A percentile compares a stretch with the other conserved stretches of the same genome.
Evolutionary conservation across 495 filamentous ascomycete genomes (phyloP).

Genomic region (Patellaria atrata): DNA sequence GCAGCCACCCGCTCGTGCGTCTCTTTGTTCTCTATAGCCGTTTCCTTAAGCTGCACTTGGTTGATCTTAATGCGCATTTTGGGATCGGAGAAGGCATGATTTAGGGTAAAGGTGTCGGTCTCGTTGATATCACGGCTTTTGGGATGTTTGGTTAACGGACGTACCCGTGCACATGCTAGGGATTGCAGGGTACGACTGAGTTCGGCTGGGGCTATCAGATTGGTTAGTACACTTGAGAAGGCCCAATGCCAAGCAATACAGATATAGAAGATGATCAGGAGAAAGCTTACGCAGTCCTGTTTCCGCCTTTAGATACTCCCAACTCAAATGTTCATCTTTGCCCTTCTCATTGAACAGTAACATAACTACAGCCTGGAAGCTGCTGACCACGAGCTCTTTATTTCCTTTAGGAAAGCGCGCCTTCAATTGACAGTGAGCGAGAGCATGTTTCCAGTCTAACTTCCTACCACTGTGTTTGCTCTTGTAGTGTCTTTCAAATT

Average conservation of each 20-base stretch:
- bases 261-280: slow-evolving; percentile 9
- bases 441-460: slow-evolving; percentile 80
- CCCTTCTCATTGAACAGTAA: slow-evolving; percentile 75
- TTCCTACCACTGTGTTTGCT: slow-evolving; percentile 74
- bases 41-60: slow-evolving; percentile 93
- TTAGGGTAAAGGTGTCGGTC: slow-evolving; percentile 71
- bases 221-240: slow-evolving; percentile 17
- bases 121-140: slow-evolving; percentile 64
- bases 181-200: slow-evolving; percentile 85
- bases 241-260: background rate
- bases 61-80: slow-evolving; percentile 97
- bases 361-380: slow-evolving; percentile 82
- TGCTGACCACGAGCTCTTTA: slow-evolving; percentile 77
- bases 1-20: slow-evolving; percentile 80
- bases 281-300: slow-evolving; percentile 49
- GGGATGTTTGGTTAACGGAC: slow-evolving; percentile 75
- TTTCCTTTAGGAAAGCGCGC: slow-evolving; percentile 61
- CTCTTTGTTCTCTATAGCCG: slow-evolving; percentile 76
- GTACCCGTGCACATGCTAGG: slow-evolving; percentile 75
- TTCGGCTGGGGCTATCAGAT: slow-evolving; percentile 49
- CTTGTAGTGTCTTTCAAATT: slow-evolving; percentile 71
- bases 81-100: slow-evolving; percentile 55
- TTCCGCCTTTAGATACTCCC: slow-evolving; percentile 51
- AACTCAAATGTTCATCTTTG: slow-evolving; percentile 42
- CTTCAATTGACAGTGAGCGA: slow-evolving; percentile 72